A percentile compares a stretch with the other conserved stretches of the same genome.
phyloP scores from a whole-genome alignment of 345 rosid species.

The Excoecaria cochinchinensis region DNA sequence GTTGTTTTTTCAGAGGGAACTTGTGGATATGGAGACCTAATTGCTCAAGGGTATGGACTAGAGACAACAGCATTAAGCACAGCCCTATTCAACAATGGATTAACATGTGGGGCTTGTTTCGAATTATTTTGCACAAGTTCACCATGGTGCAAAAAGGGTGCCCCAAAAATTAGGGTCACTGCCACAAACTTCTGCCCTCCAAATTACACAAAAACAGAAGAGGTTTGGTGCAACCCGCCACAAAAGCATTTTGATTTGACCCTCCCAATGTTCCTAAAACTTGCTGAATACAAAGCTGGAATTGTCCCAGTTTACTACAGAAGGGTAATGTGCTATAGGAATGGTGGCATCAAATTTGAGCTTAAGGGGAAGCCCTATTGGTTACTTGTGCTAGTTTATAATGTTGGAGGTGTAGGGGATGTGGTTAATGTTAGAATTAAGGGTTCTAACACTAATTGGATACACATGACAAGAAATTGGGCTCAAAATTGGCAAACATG shows the following conservation, averaged over 20 bases:
- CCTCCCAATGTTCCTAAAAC: slow-evolving; percentile 36
- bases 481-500: slow-evolving; percentile 1
- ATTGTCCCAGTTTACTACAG: slow-evolving; percentile 42
- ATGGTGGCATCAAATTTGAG: neutral
- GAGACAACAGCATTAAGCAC: slow-evolving; percentile 3
- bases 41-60: neutral
- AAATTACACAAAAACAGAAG: neutral
- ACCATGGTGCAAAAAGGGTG: slow-evolving; percentile 2
- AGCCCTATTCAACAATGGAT: neutral
- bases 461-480: slow-evolving; percentile 1
- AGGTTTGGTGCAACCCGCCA: slow-evolving; percentile 51
- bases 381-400: neutral
- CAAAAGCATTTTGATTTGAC: slow-evolving; percentile 48
- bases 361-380: neutral
- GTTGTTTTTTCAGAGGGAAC: neutral
- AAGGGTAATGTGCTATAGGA: neutral
- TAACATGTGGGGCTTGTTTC: slow-evolving; percentile 7
- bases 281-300: slow-evolving; percentile 37
- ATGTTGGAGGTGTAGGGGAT: slow-evolving; percentile 7
- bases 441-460: neutral
- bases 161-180: slow-evolving; percentile 4
- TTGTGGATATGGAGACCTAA: slow-evolving; percentile 1
- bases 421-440: neutral
- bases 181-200: slow-evolving; percentile 20
- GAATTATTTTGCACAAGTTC: neutral